These are phyloP conservation scores for Magnaporthales sp. DNA, from an alignment of 2,329 filamentous ascomycete genomes.

Conservation along the genomic window DNA sequence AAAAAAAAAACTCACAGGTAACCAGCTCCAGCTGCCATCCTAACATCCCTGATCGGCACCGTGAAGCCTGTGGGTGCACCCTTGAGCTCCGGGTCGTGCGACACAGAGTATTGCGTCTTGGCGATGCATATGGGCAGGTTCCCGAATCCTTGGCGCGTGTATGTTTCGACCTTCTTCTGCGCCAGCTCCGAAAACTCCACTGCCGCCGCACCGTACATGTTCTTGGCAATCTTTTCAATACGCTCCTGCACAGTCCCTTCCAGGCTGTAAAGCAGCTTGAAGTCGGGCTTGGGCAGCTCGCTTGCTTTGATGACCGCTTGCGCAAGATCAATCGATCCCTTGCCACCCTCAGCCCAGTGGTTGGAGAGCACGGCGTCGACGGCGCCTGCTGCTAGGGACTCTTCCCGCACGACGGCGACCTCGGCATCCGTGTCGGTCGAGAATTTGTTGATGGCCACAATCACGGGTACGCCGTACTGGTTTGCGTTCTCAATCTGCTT, in stretches of 20 bases:
- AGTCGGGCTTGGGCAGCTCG: conserved; percentile 68
- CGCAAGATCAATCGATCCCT: conserved; percentile 81
- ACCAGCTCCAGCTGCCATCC: conserved; percentile 88
- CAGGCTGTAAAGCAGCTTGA: conserved; percentile 77
- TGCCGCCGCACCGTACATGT: conserved; percentile 87
- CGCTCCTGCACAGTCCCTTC: conserved; percentile 77
- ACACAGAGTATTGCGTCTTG: conserved; percentile 97
- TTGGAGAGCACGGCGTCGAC: conserved; percentile 90
- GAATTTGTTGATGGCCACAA: conserved; percentile 97
- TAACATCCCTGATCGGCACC: conserved; percentile 86
- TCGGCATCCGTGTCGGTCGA: conserved; percentile 90
- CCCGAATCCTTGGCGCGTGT: conserved; percentile 83
- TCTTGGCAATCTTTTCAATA: conserved; percentile 77
- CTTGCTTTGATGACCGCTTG: conserved; percentile 77
- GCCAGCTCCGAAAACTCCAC: conserved; percentile 93
- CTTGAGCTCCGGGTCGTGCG: conserved; percentile 87
- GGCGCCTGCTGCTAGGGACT: conserved; percentile 83
- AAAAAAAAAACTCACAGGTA: conserved; percentile 57
- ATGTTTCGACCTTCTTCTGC: conserved; percentile 92
- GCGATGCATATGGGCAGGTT: conserved; percentile 94
- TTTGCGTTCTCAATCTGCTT: conserved; percentile 93
- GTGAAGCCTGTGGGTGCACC: conserved; percentile 92
- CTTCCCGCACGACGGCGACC: conserved; percentile 79
- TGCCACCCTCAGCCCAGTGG: conserved; percentile 94
- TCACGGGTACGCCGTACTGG: conserved; percentile 82